phyloP scores from a whole-genome alignment of 1,284 basidiomycete genomes.

The Sporisorium scitamineum region DNA sequence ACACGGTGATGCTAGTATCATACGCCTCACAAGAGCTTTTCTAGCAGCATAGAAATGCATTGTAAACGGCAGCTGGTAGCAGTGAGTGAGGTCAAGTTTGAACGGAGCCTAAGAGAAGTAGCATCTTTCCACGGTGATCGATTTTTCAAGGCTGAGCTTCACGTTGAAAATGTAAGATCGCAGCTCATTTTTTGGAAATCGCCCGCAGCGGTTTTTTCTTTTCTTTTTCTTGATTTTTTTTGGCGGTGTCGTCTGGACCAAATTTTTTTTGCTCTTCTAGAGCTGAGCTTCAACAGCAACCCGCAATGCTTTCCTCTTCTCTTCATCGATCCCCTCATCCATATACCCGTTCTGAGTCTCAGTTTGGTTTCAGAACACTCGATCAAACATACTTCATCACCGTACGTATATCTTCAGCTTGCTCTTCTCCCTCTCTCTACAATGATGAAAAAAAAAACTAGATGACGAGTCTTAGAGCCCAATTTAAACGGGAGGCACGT shows the following conservation, averaged over 20 bases:
- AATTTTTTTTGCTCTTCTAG: constrained; percentile 5
- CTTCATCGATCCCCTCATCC: constrained; percentile 39
- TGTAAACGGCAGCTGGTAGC: not conserved
- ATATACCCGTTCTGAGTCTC: constrained; percentile 52
- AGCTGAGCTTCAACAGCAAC: not conserved
- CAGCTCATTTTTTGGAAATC: not conserved
- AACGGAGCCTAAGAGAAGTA: not conserved
- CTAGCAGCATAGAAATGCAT: not conserved
- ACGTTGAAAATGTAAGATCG: constrained; percentile 12
- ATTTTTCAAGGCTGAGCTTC: constrained; percentile 7
- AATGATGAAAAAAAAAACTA: constrained; percentile 60
- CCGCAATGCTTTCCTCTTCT: constrained; percentile 16
- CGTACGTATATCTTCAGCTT: constrained; percentile 22
- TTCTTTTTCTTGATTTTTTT: not conserved
- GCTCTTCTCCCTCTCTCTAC: not conserved
- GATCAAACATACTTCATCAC: constrained; percentile 26
- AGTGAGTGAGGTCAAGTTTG: not conserved
- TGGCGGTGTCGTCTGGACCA: constrained; percentile 4
- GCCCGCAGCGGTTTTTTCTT: constrained; percentile 27
- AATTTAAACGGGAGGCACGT: constrained; percentile 48
- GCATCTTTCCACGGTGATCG: constrained; percentile 22
- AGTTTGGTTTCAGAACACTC: constrained; percentile 43
- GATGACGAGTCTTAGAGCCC: constrained; percentile 66
- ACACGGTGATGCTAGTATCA: not conserved
- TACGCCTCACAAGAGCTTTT: not conserved